Conservation (phyloP, 1,139 yeast species). For the Saccharomycopsis hybrid region DNA sequence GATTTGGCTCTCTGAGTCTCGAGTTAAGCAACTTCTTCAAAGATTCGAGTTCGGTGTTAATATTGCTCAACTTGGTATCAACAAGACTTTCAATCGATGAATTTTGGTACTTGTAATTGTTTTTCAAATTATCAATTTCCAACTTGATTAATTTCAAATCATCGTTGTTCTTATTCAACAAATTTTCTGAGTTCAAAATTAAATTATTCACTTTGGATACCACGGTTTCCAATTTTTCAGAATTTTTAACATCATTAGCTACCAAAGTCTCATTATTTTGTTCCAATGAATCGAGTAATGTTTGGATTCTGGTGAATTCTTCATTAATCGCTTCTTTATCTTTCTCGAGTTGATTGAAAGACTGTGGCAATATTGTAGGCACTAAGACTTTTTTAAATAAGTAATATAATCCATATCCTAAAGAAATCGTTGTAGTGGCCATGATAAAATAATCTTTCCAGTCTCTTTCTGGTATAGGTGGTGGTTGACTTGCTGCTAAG, state of each 20-base stretch:
- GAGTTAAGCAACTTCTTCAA: conserved; percentile 54
- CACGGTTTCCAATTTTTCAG: conserved; percentile 59
- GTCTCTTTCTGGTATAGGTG: conserved; percentile 77
- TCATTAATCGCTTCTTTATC: conserved; percentile 78
- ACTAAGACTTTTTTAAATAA: conserved; percentile 70
- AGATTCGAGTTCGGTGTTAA: conserved; percentile 59
- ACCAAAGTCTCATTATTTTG: conserved; percentile 66
- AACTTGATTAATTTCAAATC: conserved; percentile 74
- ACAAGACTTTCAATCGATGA: conserved; percentile 49
- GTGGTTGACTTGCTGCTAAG: conserved; percentile 39
- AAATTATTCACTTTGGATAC: conserved; percentile 64
- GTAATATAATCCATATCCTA: conserved; percentile 80
- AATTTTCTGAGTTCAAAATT: conserved; percentile 58
- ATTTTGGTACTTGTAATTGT: conserved; percentile 62
- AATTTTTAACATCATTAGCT: conserved; percentile 56
- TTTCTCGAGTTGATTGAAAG: conserved; percentile 69
- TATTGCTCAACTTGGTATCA: conserved; percentile 47
- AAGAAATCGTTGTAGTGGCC: conserved; percentile 97
- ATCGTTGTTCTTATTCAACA: conserved; percentile 69
- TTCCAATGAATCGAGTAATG: conserved; percentile 64
- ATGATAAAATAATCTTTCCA: conserved; percentile 96
- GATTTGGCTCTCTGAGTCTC: conserved; percentile 26
- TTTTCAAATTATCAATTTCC: conserved; percentile 72
- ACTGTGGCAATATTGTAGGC: conserved; percentile 81
- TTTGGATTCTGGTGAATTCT: conserved; percentile 77